These are phyloP conservation scores for Grosmannia penicillata DNA, from an alignment of 2,329 filamentous ascomycete species.

Conservation along the genomic window DNA sequence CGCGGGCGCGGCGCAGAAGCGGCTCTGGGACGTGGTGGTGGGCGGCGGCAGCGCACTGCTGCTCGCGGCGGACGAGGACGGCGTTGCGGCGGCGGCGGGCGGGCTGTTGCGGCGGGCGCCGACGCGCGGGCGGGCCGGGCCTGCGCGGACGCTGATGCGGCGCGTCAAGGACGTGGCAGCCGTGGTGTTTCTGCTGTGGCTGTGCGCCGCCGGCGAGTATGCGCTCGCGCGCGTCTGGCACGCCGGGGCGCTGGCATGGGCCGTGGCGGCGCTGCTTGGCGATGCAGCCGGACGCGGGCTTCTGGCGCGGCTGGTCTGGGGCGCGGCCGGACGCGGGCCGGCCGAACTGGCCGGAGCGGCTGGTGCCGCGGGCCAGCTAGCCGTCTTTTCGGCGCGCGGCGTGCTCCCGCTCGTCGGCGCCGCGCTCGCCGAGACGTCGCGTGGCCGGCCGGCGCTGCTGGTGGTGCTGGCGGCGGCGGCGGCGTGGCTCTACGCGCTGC, in stretches of 20 bases:
- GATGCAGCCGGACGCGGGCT: too few relatives aligned
- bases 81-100: background rate
- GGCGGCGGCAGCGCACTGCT: constrained; percentile 5
- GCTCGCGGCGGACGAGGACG: constrained; percentile 1
- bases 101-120: too few relatives aligned
- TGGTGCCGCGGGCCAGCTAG: constrained; percentile 5
- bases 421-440: background rate
- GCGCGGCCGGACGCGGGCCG: too few relatives aligned
- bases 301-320: too few relatives aligned
- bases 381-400: constrained; percentile 2
- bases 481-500: constrained; percentile 10
- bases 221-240: constrained; percentile 15
- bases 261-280: constrained; percentile 8
- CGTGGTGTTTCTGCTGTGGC: constrained; percentile 12
- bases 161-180: constrained; percentile 3
- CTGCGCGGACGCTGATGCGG: background rate
- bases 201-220: constrained; percentile 16
- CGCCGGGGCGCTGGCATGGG: constrained; percentile 14
- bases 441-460: constrained; percentile 10
- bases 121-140: too few relatives aligned
- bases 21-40: constrained; percentile 7
- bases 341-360: constrained; percentile 1
- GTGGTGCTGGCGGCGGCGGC: constrained; percentile 6
- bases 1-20: constrained; percentile 6
- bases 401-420: constrained; percentile 9